These are phyloP conservation scores for Calonectria crousiana DNA, from an alignment of 2,329 filamentous ascomycete species.

Conservation along the genomic window DNA sequence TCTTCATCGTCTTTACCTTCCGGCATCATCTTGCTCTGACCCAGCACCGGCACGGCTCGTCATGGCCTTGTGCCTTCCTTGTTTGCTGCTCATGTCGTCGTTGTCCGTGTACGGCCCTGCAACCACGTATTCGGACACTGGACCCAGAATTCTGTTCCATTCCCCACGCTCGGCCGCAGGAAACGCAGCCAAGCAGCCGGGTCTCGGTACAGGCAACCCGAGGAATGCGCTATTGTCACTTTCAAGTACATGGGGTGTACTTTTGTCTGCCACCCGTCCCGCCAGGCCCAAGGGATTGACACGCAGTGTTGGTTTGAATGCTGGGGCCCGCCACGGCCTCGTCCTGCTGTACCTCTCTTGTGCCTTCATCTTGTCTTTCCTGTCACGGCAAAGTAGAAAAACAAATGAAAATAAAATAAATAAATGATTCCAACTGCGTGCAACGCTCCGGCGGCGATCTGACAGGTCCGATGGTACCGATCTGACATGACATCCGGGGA, in stretches of 20 bases:
- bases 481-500: constrained; percentile 15
- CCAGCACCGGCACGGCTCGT: not conserved
- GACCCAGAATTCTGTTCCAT: constrained; percentile 19
- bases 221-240: not conserved
- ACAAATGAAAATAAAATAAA: not conserved
- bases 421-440: not conserved
- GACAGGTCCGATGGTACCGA: constrained; percentile 12
- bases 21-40: not conserved
- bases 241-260: not conserved
- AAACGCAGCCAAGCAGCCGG: constrained; percentile 27
- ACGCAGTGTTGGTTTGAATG: not conserved
- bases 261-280: not conserved
- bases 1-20: not conserved
- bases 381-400: not conserved
- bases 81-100: not conserved
- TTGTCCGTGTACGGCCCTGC: not conserved
- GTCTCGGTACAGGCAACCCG: constrained; percentile 18
- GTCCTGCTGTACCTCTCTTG: not conserved
- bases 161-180: constrained; percentile 27
- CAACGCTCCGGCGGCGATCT: constrained; percentile 3
- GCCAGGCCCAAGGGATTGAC: not conserved
- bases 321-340: not conserved
- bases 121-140: constrained; percentile 13
- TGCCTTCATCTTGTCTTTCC: not conserved
- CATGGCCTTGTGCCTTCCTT: not conserved